phyloP scores from a whole-genome alignment of 164 flowering plant genomes.

The Pachysandra terminalis region DNA sequence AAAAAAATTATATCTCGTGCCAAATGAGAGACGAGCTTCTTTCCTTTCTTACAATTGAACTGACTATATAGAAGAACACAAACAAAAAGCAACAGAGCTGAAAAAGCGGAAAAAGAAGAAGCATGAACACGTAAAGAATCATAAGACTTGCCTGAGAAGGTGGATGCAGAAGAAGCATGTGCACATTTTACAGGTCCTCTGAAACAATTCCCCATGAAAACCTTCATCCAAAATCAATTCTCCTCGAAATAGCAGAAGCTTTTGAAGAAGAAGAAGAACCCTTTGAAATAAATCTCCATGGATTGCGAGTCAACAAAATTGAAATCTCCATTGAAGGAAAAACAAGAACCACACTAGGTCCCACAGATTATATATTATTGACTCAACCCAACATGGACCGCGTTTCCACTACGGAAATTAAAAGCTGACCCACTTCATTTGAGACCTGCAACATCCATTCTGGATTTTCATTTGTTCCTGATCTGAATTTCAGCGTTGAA shows the following conservation, averaged over 20 bases:
- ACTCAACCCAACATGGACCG: too few relatives aligned
- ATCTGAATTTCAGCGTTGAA: too few relatives aligned
- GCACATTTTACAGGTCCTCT: constrained; percentile 34
- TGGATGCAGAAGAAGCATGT: constrained; percentile 40
- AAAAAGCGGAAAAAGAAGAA: background rate
- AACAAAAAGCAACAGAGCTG: too few relatives aligned
- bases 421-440: too few relatives aligned
- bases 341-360: background rate
- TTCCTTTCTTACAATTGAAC: too few relatives aligned
- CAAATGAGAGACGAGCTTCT: too few relatives aligned
- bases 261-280: background rate
- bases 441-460: too few relatives aligned
- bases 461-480: too few relatives aligned
- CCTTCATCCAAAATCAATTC: background rate
- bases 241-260: background rate
- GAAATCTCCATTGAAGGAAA: background rate
- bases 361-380: background rate
- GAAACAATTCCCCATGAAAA: constrained; percentile 45
- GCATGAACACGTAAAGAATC: background rate
- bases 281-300: background rate
- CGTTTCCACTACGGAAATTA: too few relatives aligned
- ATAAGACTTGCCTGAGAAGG: constrained; percentile 19
- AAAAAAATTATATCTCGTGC: too few relatives aligned
- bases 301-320: background rate
- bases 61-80: too few relatives aligned